Percentiles rank a stretch among this genome's conserved stretches.
These are phyloP conservation scores for Aureobasidium subglaciale DNA, from an alignment of 2,329 filamentous ascomycete genomes.

Conservation along the genomic window DNA sequence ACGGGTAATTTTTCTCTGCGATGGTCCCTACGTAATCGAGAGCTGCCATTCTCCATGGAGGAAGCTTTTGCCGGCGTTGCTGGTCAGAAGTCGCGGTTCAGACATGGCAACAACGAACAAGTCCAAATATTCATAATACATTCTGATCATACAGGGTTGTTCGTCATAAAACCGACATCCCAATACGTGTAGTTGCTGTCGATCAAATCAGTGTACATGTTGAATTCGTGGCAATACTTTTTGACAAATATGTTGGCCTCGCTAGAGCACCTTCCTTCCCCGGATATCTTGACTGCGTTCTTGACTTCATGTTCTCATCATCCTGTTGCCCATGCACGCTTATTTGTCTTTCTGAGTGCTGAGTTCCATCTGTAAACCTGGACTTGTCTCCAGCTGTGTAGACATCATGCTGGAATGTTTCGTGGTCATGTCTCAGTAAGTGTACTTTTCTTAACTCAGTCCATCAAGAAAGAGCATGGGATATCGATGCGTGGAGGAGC, in stretches of 20 bases:
- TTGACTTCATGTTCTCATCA: background rate
- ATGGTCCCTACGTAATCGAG: slow-evolving; percentile 11
- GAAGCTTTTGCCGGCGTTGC: background rate
- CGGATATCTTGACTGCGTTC: background rate
- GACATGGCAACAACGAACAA: background rate
- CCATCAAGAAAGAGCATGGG: background rate
- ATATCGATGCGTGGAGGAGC: background rate
- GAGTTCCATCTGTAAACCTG: too few species aligned
- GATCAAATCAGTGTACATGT: too few species aligned
- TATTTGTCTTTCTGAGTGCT: too few species aligned
- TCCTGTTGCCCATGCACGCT: too few species aligned
- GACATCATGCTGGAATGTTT: too few species aligned
- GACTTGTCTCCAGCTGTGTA: too few species aligned
- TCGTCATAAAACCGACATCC: too few species aligned
- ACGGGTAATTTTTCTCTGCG: slow-evolving; percentile 1
- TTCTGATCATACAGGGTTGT: too few species aligned
- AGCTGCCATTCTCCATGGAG: background rate
- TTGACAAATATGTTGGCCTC: slow-evolving; percentile 2
- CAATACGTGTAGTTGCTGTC: too few species aligned
- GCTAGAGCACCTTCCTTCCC: background rate
- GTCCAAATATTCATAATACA: background rate
- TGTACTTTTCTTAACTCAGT: background rate
- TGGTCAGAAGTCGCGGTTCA: background rate
- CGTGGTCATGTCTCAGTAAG: background rate
- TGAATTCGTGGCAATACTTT: background rate